Conservation (phyloP, 2,329 filamentous ascomycete genomes). For the Rhytidhysteron rufulum region DNA sequence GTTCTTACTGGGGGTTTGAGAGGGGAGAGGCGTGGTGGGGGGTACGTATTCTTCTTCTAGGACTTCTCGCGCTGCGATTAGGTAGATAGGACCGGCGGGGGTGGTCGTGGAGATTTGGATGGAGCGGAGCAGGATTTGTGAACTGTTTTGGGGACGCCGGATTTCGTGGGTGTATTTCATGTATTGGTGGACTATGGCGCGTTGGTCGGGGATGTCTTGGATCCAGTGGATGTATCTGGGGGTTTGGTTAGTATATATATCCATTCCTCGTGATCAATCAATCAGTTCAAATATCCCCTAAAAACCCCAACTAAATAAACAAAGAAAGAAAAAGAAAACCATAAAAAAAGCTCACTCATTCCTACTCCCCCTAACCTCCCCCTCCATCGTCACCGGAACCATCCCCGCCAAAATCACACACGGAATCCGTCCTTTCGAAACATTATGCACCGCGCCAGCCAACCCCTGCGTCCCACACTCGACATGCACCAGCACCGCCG, state of each 20-base stretch:
- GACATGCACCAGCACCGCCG: conserved; percentile 74
- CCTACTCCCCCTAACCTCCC: conserved; percentile 66
- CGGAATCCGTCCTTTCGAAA: conserved; percentile 68
- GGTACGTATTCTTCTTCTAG: conserved; percentile 75
- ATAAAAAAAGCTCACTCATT: too few species aligned
- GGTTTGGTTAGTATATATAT: too few species aligned
- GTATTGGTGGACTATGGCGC: conserved; percentile 76
- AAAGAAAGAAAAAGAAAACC: too few species aligned
- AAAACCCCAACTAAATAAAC: too few species aligned
- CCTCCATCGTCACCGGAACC: conserved; percentile 72
- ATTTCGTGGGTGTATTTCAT: conserved; percentile 80
- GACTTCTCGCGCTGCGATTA: conserved; percentile 73
- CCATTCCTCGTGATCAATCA: too few species aligned
- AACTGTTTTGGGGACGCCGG: too few species aligned
- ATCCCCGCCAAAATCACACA: conserved; percentile 76
- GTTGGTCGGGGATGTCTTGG: conserved; percentile 78
- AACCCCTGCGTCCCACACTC: conserved; percentile 78
- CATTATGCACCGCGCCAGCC: conserved; percentile 75
- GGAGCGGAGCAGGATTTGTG: conserved; percentile 79
- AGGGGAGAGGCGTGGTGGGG: conserved; percentile 56
- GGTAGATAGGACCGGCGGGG: conserved; percentile 75
- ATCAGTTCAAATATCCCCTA: too few species aligned
- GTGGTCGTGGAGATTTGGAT: conserved; percentile 75
- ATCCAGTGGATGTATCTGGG: conserved; percentile 87
- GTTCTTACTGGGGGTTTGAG: conserved; percentile 70